These are phyloP conservation scores for Trichoderma asperellum DNA, from an alignment of 2,329 filamentous ascomycete genomes.

Conservation along the genomic window DNA sequence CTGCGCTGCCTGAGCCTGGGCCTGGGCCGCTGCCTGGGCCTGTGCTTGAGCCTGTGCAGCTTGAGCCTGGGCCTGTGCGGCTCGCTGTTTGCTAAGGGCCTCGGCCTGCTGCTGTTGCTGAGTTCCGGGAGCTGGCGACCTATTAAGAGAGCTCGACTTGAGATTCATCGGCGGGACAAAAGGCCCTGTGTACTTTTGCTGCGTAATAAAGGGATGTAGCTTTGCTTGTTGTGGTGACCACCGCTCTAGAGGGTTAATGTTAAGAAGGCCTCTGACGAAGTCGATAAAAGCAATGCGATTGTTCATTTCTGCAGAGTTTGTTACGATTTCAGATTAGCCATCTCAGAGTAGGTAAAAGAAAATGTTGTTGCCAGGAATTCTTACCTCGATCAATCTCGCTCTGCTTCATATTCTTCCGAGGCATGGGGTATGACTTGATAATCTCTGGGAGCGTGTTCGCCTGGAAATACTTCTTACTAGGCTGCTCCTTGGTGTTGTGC, in stretches of 20 bases:
- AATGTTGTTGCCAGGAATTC: background rate
- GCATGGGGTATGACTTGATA: slow-evolving; percentile 97
- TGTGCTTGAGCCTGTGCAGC: slow-evolving; percentile 61
- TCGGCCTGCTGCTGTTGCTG: slow-evolving; percentile 96
- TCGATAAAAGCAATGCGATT: slow-evolving; percentile 98
- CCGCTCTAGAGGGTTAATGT: slow-evolving; percentile 91
- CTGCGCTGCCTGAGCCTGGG: slow-evolving; percentile 65
- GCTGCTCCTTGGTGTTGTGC: slow-evolving; percentile 95
- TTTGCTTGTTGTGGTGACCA: slow-evolving; percentile 99
- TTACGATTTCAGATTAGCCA: slow-evolving; percentile 21
- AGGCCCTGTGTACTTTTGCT: slow-evolving; percentile 93
- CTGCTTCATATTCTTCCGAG: slow-evolving; percentile 98
- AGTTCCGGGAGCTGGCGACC: slow-evolving; percentile 88
- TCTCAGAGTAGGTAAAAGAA: background rate
- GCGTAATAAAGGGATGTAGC: slow-evolving; percentile 96
- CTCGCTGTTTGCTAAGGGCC: slow-evolving; percentile 88
- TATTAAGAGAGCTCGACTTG: slow-evolving; percentile 80
- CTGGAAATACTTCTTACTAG: slow-evolving; percentile 99
- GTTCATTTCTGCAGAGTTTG: slow-evolving; percentile 78
- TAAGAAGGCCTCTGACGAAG: slow-evolving; percentile 90
- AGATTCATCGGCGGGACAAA: slow-evolving; percentile 98
- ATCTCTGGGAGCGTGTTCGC: slow-evolving; percentile 94
- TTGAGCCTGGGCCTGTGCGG: slow-evolving; percentile 60
- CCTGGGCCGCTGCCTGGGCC: slow-evolving; percentile 51
- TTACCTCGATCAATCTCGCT: slow-evolving; percentile 93